Percentiles rank a stretch among this genome's conserved stretches.
These are phyloP conservation scores for Lantana camara DNA, from an alignment of 257 asterid species.

Conservation along the genomic window DNA sequence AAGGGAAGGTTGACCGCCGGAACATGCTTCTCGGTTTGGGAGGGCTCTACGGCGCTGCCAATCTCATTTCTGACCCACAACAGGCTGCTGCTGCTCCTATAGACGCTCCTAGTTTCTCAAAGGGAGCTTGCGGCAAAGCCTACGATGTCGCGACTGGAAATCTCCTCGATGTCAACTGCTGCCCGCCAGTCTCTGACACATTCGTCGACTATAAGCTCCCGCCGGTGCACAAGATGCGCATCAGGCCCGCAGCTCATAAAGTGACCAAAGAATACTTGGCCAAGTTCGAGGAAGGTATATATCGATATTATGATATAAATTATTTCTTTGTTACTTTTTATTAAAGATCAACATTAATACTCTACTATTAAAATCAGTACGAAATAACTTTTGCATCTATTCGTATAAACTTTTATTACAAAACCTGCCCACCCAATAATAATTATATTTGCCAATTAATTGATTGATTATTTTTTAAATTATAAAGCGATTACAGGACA, in stretches of 20 bases:
- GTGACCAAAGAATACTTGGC: constrained; percentile 27
- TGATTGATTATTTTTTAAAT: too few relatives aligned
- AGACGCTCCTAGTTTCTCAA: constrained; percentile 33
- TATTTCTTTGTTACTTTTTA: too few relatives aligned
- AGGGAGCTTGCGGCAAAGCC: constrained; percentile 28
- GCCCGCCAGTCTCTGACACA: constrained; percentile 38
- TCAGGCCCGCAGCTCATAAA: constrained; percentile 46
- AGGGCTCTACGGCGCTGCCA: constrained; percentile 40
- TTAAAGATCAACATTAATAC: too few relatives aligned
- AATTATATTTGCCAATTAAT: too few relatives aligned
- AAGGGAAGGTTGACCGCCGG: constrained; percentile 32
- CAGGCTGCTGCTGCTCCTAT: constrained; percentile 33
- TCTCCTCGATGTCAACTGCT: constrained; percentile 39
- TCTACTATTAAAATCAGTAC: too few relatives aligned
- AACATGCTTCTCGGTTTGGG: constrained; percentile 46
- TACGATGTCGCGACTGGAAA: constrained; percentile 2
- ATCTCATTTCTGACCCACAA: constrained; percentile 15
- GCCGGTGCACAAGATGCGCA: not conserved
- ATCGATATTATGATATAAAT: too few relatives aligned
- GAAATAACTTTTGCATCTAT: too few relatives aligned
- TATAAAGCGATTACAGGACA: too few relatives aligned
- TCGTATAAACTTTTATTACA: too few relatives aligned
- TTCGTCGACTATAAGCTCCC: constrained; percentile 41
- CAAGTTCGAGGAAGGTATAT: constrained; percentile 46
- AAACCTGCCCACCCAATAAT: too few relatives aligned